A percentile compares a stretch with the other conserved stretches of the same genome.
Conservation (phyloP, 352 stramenopile species). For the Globisporangium okanoganense region DNA sequence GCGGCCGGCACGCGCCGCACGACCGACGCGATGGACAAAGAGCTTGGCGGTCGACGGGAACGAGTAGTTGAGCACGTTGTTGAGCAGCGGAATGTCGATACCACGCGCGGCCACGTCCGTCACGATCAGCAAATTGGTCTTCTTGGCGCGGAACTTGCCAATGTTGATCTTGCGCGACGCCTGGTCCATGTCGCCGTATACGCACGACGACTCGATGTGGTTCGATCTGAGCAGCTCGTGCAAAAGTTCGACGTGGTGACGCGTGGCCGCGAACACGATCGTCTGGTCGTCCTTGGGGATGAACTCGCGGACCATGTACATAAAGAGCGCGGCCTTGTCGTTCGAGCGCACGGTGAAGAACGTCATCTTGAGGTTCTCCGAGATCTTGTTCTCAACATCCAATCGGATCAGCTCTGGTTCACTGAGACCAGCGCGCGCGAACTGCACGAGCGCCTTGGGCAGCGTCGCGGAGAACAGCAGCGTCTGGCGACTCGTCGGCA, state of each 20-base stretch:
- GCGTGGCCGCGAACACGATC: constrained; percentile 98
- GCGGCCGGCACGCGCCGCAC: constrained; percentile 93
- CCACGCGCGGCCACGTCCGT: constrained; percentile 94
- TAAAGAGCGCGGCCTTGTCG: constrained; percentile 95
- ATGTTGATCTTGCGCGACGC: constrained; percentile 89
- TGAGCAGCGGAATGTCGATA: constrained; percentile 95
- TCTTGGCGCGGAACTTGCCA: constrained; percentile 88
- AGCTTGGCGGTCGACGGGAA: constrained; percentile 94
- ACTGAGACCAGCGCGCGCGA: constrained; percentile 97
- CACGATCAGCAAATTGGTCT: constrained; percentile 91
- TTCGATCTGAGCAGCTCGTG: constrained; percentile 87
- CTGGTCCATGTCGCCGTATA: constrained; percentile 95
- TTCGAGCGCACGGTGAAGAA: constrained; percentile 96
- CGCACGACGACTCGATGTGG: constrained; percentile 82
- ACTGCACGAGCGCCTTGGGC: constrained; percentile 97
- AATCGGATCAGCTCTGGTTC: constrained; percentile 97
- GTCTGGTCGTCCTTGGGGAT: constrained; percentile 91
- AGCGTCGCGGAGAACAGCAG: constrained; percentile 97
- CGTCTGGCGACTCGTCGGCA: constrained; percentile 86
- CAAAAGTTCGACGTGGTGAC: constrained; percentile 99
- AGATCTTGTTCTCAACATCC: constrained; percentile 98
- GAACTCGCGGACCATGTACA: constrained; percentile 96
- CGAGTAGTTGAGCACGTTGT: constrained; percentile 96
- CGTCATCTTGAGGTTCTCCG: constrained; percentile 95
- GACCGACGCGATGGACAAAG: constrained; percentile 95